These are phyloP conservation scores for Neofusicoccum laricinum DNA, from an alignment of 2,329 filamentous ascomycete genomes.

Conservation along the genomic window DNA sequence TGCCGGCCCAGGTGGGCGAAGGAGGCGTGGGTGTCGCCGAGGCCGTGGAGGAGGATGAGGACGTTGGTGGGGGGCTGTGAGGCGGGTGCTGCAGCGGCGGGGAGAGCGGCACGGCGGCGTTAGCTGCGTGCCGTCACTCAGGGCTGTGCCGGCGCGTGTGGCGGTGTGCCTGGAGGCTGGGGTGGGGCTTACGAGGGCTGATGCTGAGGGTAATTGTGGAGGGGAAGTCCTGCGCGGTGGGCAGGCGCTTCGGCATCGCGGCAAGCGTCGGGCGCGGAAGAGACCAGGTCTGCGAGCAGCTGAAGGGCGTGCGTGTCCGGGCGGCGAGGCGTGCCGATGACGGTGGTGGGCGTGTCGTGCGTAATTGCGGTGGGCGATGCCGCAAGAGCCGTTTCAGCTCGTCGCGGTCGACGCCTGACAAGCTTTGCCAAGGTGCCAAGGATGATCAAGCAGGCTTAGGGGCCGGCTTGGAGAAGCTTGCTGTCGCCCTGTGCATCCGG, in stretches of 20 bases:
- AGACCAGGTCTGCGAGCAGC: too few relatives aligned
- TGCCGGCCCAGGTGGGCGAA: constrained; percentile 68
- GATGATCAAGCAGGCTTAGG: background rate
- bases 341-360: background rate
- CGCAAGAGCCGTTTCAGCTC: constrained; percentile 4
- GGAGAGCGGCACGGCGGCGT: background rate
- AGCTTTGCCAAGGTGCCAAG: constrained; percentile 7
- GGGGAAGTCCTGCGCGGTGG: constrained; percentile 43
- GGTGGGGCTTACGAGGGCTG: constrained; percentile 41
- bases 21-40: constrained; percentile 70
- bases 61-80: constrained; percentile 66
- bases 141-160: constrained; percentile 17
- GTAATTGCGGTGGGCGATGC: constrained; percentile 7
- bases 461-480: constrained; percentile 11
- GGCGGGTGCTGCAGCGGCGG: constrained; percentile 8
- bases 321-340: background rate
- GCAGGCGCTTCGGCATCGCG: constrained; percentile 43
- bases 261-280: background rate
- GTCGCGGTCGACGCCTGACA: background rate
- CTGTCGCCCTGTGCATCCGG: background rate
- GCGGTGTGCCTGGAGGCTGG: constrained; percentile 5
- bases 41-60: constrained; percentile 78
- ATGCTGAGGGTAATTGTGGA: constrained; percentile 40
- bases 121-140: background rate
- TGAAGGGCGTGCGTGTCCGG: background rate